Percentiles rank a stretch among this genome's conserved stretches.
phyloP scores from a whole-genome alignment of 441 rosid genomes.

The Mallotus japonicus region DNA sequence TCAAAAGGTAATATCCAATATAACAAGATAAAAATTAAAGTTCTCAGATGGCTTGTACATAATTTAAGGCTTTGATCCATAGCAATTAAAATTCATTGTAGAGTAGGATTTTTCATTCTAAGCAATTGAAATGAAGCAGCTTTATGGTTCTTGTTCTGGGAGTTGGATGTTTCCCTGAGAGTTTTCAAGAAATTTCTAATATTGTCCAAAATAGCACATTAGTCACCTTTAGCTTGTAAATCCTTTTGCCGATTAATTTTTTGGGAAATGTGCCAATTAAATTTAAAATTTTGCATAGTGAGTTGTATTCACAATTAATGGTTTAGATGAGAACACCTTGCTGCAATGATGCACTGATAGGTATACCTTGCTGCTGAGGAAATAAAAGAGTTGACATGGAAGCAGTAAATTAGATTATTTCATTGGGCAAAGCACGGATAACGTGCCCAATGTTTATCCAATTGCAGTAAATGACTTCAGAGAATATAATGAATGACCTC shows the following conservation, averaged over 20 bases:
- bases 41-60: neutral
- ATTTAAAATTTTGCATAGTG: neutral
- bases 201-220: too few relatives aligned
- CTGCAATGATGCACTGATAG: neutral
- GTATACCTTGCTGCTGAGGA: neutral
- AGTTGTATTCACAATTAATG: neutral
- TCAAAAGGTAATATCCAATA: neutral
- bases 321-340: neutral
- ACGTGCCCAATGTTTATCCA: too few relatives aligned
- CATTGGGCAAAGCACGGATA: neutral
- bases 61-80: neutral
- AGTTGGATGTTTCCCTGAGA: neutral
- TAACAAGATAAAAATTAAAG: neutral
- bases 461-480: neutral
- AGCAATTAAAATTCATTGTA: neutral
- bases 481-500: neutral
- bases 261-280: too few relatives aligned
- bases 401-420: neutral
- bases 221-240: neutral
- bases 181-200: too few relatives aligned
- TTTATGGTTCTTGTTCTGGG: neutral
- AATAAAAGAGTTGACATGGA: neutral
- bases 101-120: neutral
- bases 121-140: neutral
- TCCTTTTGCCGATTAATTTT: neutral